phyloP scores from a whole-genome alignment of 176 grass and related monocot genomes.

The Cenchrus fungigraminus region DNA sequence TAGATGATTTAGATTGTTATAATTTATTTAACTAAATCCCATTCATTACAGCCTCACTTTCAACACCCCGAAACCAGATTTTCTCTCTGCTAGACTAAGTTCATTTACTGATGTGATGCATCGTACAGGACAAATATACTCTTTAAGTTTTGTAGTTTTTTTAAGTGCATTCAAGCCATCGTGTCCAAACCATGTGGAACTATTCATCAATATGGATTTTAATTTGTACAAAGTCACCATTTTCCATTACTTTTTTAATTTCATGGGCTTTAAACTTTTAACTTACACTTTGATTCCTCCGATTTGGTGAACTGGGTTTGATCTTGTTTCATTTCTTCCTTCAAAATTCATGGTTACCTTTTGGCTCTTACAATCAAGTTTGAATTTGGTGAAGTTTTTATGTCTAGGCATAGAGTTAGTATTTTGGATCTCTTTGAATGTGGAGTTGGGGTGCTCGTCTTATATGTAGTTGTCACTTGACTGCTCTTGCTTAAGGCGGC shows the following conservation, averaged over 20 bases:
- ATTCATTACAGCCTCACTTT: too few relatives aligned
- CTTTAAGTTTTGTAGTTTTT: background rate
- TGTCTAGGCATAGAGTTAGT: background rate
- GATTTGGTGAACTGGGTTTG: background rate
- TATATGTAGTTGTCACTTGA: background rate
- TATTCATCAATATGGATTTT: background rate
- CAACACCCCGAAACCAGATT: background rate
- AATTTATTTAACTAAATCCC: too few relatives aligned
- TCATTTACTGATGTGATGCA: background rate
- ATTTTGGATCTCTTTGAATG: background rate
- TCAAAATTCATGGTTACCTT: background rate
- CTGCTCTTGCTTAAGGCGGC: background rate
- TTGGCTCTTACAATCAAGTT: background rate
- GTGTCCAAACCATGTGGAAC: background rate
- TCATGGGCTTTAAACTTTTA: background rate
- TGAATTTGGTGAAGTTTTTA: background rate
- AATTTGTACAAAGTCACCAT: background rate
- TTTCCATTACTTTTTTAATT: background rate
- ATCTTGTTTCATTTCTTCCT: background rate
- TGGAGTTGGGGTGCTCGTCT: background rate
- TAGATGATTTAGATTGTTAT: too few relatives aligned
- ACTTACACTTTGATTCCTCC: background rate
- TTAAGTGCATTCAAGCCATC: background rate
- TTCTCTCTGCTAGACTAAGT: background rate
- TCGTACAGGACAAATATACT: background rate